phyloP scores from a whole-genome alignment of 179 eudicot species.

The Silene noctiflora region DNA sequence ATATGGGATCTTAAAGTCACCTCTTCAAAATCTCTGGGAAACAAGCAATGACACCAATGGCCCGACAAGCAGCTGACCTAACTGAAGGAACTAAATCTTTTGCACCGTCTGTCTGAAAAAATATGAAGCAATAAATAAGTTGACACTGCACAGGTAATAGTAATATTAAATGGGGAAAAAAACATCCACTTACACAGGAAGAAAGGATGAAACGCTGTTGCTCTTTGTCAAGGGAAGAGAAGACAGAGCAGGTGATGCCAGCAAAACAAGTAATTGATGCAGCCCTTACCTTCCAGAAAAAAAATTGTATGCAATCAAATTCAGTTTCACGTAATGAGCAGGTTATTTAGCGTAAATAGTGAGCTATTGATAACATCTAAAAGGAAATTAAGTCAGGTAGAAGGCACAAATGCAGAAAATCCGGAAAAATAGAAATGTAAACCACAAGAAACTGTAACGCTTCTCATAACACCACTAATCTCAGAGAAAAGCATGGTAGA shows the following conservation, averaged over 20 bases:
- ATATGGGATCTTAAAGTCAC: conserved; percentile 30
- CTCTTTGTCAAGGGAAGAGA: conserved; percentile 55
- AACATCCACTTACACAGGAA: conserved; percentile 58
- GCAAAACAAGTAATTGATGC: conserved; percentile 93
- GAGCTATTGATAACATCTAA: not conserved
- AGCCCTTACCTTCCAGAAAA: conserved; percentile 69
- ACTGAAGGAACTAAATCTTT: conserved; percentile 77
- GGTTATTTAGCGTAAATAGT: not conserved
- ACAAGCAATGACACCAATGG: conserved; percentile 88
- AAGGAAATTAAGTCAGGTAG: not conserved
- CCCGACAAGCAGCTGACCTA: conserved; percentile 94
- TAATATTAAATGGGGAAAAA: not conserved
- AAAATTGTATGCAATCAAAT: not conserved
- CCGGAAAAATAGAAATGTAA: not conserved
- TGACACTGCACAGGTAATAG: conserved; percentile 6
- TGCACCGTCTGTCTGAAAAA: conserved; percentile 64
- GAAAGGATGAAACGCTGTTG: conserved; percentile 59
- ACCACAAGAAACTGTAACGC: not conserved
- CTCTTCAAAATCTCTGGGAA: conserved; percentile 74
- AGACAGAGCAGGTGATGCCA: conserved; percentile 79
- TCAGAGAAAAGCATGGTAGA: not conserved
- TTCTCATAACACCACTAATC: not conserved
- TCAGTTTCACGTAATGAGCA: not conserved
- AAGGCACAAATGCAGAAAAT: conserved; percentile 14
- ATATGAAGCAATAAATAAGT: not conserved